A percentile compares a stretch with the other conserved stretches of the same genome.
Conservation (phyloP, 176 grass and related monocot genomes). For the Bolboschoenus planiculmis region DNA sequence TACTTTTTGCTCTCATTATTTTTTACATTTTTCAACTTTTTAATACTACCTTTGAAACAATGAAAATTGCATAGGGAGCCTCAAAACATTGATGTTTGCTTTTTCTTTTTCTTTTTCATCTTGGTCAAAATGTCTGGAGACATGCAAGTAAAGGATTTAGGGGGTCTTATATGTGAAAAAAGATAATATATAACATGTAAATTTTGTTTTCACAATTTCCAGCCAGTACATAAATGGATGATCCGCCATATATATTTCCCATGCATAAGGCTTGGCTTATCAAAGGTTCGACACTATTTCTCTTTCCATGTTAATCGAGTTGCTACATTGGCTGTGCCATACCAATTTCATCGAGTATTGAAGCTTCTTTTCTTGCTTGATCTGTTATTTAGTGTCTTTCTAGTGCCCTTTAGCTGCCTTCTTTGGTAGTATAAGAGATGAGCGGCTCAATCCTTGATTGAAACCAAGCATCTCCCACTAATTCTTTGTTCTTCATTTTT, state of each 20-base stretch:
- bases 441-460: background rate
- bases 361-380: background rate
- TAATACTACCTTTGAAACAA: background rate
- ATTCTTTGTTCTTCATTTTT: background rate
- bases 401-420: background rate
- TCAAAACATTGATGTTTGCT: background rate
- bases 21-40: background rate
- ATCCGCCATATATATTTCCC: conserved; percentile 89
- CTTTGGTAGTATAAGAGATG: background rate
- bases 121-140: background rate
- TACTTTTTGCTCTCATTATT: conserved; percentile 4
- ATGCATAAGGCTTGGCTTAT: conserved; percentile 71
- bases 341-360: background rate
- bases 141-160: background rate
- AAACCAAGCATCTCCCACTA: background rate
- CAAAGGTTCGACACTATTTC: conserved; percentile 58
- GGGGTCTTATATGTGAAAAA: background rate
- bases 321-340: background rate
- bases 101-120: conserved; percentile 1
- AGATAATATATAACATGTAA: background rate
- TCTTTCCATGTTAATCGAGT: conserved; percentile 6
- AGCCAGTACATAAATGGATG: conserved; percentile 99
- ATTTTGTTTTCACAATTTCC: conserved; percentile 26
- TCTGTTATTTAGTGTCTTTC: background rate
- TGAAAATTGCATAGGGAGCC: background rate